A percentile compares a stretch with the other conserved stretches of the same genome.
Conservation (phyloP, 1,139 yeast genomes). For the Nakaseomyces uthaithaninus region DNA sequence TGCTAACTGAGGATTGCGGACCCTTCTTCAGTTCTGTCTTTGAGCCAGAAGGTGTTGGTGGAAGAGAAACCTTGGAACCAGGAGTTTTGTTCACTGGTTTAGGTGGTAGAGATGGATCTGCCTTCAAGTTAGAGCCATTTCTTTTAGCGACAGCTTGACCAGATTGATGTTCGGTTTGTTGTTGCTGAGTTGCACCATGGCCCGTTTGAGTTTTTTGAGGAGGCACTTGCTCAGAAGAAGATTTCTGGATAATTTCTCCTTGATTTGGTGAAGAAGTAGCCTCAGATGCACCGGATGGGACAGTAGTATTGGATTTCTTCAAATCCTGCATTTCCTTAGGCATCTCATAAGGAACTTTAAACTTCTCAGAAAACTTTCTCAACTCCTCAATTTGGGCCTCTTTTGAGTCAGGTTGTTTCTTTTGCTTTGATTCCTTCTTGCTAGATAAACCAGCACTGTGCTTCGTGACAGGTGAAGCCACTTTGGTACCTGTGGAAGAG, state of each 20-base stretch:
- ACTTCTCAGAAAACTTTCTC: conserved; percentile 72
- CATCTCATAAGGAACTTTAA: conserved; percentile 65
- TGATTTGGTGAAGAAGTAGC: background rate
- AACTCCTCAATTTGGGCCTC: conserved; percentile 72
- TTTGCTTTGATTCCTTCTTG: conserved; percentile 21
- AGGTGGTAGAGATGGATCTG: conserved; percentile 6
- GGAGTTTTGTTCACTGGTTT: conserved; percentile 7
- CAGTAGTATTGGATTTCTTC: background rate
- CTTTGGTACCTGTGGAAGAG: conserved; percentile 33
- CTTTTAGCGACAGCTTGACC: conserved; percentile 8
- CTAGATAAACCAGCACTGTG: conserved; percentile 8
- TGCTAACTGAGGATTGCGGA: conserved; percentile 15
- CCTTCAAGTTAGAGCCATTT: conserved; percentile 5
- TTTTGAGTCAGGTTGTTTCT: conserved; percentile 28
- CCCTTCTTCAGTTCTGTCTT: conserved; percentile 19
- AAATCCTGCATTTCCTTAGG: conserved; percentile 51
- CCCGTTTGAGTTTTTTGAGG: background rate
- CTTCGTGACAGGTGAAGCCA: conserved; percentile 15
- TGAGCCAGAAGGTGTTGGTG: conserved; percentile 20
- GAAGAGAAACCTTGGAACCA: conserved; percentile 12
- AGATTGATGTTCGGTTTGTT: conserved; percentile 9
- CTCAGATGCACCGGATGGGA: background rate
- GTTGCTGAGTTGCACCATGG: no score
- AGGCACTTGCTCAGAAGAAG: background rate
- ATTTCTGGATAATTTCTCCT: background rate